phyloP scores from a whole-genome alignment of 1,284 basidiomycete species.

The Pholiota adiposa region DNA sequence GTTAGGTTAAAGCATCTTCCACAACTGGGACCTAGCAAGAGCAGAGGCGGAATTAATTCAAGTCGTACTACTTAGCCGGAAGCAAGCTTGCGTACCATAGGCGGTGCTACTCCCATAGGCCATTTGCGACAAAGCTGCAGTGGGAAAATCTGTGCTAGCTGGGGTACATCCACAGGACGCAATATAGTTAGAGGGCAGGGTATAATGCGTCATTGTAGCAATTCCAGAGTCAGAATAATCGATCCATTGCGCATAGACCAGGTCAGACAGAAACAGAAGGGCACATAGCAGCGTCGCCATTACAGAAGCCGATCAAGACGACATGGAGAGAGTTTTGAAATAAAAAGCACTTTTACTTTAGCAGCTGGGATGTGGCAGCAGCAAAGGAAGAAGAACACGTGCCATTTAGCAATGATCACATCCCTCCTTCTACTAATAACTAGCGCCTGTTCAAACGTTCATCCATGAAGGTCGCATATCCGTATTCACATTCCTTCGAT shows the following conservation, averaged over 20 bases:
- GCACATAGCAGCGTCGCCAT: conserved; percentile 9
- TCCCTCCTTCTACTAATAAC: conserved; percentile 6
- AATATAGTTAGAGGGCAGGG: conserved; percentile 58
- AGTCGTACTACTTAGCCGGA: background rate
- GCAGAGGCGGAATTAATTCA: background rate
- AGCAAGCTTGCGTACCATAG: conserved; percentile 49
- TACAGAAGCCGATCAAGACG: conserved; percentile 2
- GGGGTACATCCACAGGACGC: conserved; percentile 66
- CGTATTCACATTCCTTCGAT: conserved; percentile 53
- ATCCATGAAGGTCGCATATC: conserved; percentile 66
- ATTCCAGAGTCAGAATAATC: conserved; percentile 56
- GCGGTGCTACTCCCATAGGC: conserved; percentile 75
- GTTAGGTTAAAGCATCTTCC: conserved; percentile 80
- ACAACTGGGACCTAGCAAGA: conserved; percentile 55
- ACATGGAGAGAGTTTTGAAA: conserved; percentile 10
- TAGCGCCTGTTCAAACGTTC: conserved; percentile 6
- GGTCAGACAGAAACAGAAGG: conserved; percentile 16
- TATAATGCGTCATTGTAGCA: conserved; percentile 69
- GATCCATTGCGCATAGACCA: conserved; percentile 51
- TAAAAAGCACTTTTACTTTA: no score
- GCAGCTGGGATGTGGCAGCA: background rate
- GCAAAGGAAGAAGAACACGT: background rate
- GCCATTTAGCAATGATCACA: conserved; percentile 8
- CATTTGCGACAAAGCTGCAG: conserved; percentile 76
- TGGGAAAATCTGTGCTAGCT: conserved; percentile 73